Percentiles rank a stretch among this genome's conserved stretches.
Conservation (phyloP, 176 grass and related monocot genomes). For the Themeda triandra region DNA sequence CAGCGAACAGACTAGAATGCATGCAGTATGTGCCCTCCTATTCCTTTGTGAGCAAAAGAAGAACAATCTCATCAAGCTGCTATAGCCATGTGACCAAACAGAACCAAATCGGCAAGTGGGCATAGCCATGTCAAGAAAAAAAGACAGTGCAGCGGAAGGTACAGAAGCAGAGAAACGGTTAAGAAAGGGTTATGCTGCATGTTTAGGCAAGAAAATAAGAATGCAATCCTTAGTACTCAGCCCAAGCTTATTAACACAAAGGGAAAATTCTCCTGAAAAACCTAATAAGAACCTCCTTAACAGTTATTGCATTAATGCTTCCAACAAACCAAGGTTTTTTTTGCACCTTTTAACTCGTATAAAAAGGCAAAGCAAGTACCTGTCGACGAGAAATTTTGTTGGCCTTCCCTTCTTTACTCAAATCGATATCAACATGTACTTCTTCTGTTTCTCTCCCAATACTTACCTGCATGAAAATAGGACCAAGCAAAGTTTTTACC, state of each 20-base stretch:
- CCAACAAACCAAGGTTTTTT: not conserved
- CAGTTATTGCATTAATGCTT: not conserved
- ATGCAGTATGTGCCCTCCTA: not conserved
- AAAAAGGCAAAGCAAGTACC: conserved; percentile 29
- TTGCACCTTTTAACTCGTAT: conserved; percentile 17
- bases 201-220: not conserved
- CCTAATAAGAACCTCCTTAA: not conserved
- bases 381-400: conserved; percentile 76
- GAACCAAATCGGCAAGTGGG: not conserved
- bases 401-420: conserved; percentile 71
- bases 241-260: conserved; percentile 3
- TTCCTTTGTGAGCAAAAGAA: not conserved
- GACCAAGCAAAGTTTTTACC: not conserved
- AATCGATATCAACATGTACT: conserved; percentile 75
- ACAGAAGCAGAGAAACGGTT: not conserved
- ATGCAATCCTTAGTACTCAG: not conserved
- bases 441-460: conserved; percentile 78
- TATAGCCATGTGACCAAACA: not conserved
- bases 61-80: not conserved
- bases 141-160: not conserved
- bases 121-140: not conserved
- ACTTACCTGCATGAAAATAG: conserved; percentile 43
- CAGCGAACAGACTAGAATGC: not conserved
- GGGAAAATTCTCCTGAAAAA: not conserved
- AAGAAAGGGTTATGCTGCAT: not conserved